A percentile compares a stretch with the other conserved stretches of the same genome.
These are phyloP conservation scores for Boletus sensibilis DNA, from an alignment of 768 basidiomycete genomes.

Conservation along the genomic window DNA sequence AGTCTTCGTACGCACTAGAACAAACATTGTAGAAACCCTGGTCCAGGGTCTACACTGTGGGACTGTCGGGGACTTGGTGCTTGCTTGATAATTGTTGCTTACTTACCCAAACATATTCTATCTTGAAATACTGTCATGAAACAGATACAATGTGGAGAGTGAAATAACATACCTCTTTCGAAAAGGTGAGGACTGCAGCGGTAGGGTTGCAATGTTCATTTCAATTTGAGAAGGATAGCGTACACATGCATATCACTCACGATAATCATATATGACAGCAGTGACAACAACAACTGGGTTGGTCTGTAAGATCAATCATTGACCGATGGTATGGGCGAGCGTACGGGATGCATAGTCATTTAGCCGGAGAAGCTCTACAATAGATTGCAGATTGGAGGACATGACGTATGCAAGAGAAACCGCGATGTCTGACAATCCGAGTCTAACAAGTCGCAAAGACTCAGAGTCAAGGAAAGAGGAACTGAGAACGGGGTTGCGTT, in stretches of 20 bases:
- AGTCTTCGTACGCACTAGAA: neutral
- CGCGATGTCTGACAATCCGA: no score
- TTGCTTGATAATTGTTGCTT: no score
- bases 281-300: neutral
- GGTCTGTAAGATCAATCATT: neutral
- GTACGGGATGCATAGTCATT: neutral
- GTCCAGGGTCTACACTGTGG: slow-evolving; percentile 3
- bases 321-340: neutral
- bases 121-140: neutral
- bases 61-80: neutral
- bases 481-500: no score
- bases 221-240: no score
- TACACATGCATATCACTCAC: neutral
- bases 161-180: no score
- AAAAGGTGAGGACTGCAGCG: no score
- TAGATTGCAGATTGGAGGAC: neutral
- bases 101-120: slow-evolving; percentile 16
- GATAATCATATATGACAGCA: slow-evolving; percentile 6
- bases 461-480: no score
- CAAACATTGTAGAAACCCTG: slow-evolving; percentile 7
- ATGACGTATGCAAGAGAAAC: neutral
- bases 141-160: no score
- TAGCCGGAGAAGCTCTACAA: neutral
- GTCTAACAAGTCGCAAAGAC: no score
- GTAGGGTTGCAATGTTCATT: no score